Evolutionary conservation across 2,329 filamentous ascomycete genomes (phyloP), one percentile per base, ranked within the genome.

Genomic region (Cercospora sojina): DNA sequence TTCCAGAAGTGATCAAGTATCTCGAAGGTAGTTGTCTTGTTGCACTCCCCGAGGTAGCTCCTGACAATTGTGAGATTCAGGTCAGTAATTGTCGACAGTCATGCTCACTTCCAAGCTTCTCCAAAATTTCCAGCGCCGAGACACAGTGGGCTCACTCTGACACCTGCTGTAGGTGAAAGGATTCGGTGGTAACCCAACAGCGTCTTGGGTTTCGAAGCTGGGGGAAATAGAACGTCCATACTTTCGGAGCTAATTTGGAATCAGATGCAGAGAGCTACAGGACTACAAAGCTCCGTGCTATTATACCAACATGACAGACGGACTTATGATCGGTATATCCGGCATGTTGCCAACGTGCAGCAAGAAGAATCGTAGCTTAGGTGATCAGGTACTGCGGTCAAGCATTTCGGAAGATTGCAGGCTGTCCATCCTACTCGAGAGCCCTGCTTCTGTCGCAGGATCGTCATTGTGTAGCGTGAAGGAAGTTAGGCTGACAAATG

Each of bases 111-210:
- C 83, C 83, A 85, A 5, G 80, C 79, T 38, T 83, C 79, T 16
- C 84, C 84, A 70, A 86, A 84, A 72, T 83, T 86, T 84, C 86
- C 86, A 0, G 80, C 79, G 20, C 84, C 84, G 1, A 86, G 77
- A 63, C 83, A 86, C 73, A 86, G 74, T 29, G 84, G 84, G 25
- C 80, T 83, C n/a, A 86, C 84, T 58, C 81, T 80, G 7, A 86
- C 79, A 23, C 79, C 82, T 0, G 83, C 84, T 0, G 79, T 80
- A 1, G 84, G 83, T 0, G 83, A 79, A 3, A 86, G 78, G 13
- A 85, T 77, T 20, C 83, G 81, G 71, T 86, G 83, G 71, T 80
- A 82, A 62, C 83, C 84, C 35, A 86, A 79, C 5, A 80, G 75
- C 62, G 75, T 80, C 55, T 73, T 74, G 2, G 78, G 77, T 35